Conservation (phyloP, 345 rosid species). For the Arabidopsis thaliana region DNA sequence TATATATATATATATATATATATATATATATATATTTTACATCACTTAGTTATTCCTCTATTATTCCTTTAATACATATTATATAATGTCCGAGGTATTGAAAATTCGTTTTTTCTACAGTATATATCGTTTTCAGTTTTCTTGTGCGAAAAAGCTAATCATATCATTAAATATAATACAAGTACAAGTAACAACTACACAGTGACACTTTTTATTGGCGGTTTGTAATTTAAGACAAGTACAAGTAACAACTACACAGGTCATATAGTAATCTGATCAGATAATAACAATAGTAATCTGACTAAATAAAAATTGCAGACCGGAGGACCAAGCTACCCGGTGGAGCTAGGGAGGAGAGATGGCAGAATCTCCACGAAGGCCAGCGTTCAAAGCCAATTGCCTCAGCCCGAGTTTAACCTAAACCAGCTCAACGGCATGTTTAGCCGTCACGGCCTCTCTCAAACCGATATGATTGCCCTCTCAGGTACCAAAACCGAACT, state of each 20-base stretch:
- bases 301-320: slow-evolving; percentile 52
- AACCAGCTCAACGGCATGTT: slow-evolving; percentile 76
- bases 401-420: slow-evolving; percentile 62
- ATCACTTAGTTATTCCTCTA: not conserved
- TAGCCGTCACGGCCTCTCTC: slow-evolving; percentile 59
- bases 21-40: not conserved
- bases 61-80: not conserved
- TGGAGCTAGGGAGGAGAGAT: slow-evolving; percentile 83
- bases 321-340: slow-evolving; percentile 80
- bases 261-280: not conserved
- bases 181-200: not conserved
- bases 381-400: slow-evolving; percentile 66
- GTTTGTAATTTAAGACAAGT: slow-evolving; percentile 15
- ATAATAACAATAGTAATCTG: not conserved
- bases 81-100: slow-evolving; percentile 34
- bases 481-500: slow-evolving; percentile 58
- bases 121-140: not conserved
- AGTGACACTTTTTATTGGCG: slow-evolving; percentile 22
- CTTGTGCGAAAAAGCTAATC: not conserved
- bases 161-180: not conserved
- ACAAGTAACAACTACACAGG: not conserved
- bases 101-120: not conserved
- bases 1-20: not conserved
- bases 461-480: slow-evolving; percentile 84
- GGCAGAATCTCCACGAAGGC: slow-evolving; percentile 71